Conservation (phyloP, 164 flowering plant species). For the Vitis labrusca region DNA sequence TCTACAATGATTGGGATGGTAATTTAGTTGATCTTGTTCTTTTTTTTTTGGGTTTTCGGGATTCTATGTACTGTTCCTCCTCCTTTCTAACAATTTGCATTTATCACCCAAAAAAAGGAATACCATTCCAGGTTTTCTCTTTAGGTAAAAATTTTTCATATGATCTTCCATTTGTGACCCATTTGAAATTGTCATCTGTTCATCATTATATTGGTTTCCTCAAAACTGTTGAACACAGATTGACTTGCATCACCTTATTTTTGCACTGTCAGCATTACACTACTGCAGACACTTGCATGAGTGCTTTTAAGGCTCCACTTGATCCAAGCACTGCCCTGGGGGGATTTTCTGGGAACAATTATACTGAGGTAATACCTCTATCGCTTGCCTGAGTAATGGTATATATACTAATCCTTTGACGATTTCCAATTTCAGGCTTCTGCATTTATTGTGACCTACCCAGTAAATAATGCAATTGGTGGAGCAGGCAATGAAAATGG, state of each 20-base stretch:
- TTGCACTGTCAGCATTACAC: constrained; percentile 67
- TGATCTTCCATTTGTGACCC: too few relatives aligned
- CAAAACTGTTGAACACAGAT: background rate
- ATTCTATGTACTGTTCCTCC: too few relatives aligned
- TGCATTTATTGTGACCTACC: constrained; percentile 89
- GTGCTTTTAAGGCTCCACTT: constrained; percentile 94
- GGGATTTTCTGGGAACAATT: constrained; percentile 84
- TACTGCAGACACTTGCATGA: constrained; percentile 75
- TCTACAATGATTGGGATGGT: too few relatives aligned
- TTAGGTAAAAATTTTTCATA: too few relatives aligned
- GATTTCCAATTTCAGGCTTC: constrained; percentile 66
- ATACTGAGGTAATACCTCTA: constrained; percentile 61
- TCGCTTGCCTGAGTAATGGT: background rate
- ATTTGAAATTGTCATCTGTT: background rate
- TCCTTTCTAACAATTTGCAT: too few relatives aligned
- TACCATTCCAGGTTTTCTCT: too few relatives aligned
- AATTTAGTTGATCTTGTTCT: too few relatives aligned
- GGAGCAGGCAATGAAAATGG: constrained; percentile 51
- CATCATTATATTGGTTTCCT: background rate
- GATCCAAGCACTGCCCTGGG: constrained; percentile 95
- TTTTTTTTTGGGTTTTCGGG: too few relatives aligned
- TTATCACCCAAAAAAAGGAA: too few relatives aligned
- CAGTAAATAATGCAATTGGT: constrained; percentile 78
- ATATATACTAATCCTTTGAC: constrained; percentile 3
- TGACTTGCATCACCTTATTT: constrained; percentile 11